Base-by-base conservation (phyloP, 352 stramenopile species). In the Pythium scleroteichum region DNA sequence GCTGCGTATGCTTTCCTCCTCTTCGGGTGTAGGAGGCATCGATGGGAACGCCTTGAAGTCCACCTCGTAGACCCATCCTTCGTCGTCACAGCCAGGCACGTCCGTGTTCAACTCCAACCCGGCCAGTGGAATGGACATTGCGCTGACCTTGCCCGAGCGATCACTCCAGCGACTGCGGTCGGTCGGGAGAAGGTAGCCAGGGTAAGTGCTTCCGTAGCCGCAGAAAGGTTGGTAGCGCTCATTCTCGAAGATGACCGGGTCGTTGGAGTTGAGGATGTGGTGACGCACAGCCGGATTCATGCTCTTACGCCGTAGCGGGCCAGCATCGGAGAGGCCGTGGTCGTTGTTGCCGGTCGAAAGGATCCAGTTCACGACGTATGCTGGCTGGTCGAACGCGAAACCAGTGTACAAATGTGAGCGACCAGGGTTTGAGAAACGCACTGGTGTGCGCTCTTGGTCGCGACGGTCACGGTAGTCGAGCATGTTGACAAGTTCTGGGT, bases 211-310 rank as follows among this genome's bases (percentile, higher is more conserved):
- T 27, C 86, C 86, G 48, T 87, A 95, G 22, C 86, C 86, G 41
- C 78, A 85, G 60, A 95, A 95, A 3, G 83, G 84, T 54, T 93
- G 85, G 62, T 93, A 95, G 8, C 86, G 80, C 64, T 95, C 73
- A 54, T 95, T 95, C 68, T 95, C 86, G 39, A 90, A 95, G 19
- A 95, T 75, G 0, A 94, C 84, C 0, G 86, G 79, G 53, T 94
- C 86, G 26, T 79, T 71, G 22, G 84, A 92, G 23, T 63, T 71
- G 33, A 95, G 49, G 44, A 95, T 92, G 26, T 60, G 33, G 45
- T 90, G 68, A 0, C 85, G 79, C 8, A 95, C 80, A 29, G 85
- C 70, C 0, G 73, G 60, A 51, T 90, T 90, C 32, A 89, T 74
- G 27, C 67, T 74, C 66, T 90, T 87, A 41, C 81, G 66, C 20